phyloP scores from a whole-genome alignment of 2,329 filamentous ascomycete genomes.

The Diaporthe helianthi region DNA sequence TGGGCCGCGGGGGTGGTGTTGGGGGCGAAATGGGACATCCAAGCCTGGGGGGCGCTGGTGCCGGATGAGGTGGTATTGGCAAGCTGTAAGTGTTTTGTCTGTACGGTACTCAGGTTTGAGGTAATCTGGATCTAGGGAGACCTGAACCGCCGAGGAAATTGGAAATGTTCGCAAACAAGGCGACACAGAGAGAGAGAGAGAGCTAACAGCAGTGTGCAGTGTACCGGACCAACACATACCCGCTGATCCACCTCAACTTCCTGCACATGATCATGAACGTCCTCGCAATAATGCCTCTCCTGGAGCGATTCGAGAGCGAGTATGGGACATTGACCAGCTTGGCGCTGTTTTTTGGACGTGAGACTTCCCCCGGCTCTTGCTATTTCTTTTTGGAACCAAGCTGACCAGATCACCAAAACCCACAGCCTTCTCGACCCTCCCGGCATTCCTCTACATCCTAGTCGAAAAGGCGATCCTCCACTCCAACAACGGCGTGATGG shows the following conservation, averaged over 20 bases:
- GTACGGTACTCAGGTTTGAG: neutral
- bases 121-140: neutral
- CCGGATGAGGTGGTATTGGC: constrained; percentile 76
- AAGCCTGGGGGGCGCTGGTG: constrained; percentile 79
- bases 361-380: constrained; percentile 48
- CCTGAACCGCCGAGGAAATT: neutral
- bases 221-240: constrained; percentile 92
- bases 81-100: constrained; percentile 72
- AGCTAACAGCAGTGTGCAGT: constrained; percentile 59
- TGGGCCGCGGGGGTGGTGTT: constrained; percentile 61
- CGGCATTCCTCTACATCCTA: constrained; percentile 80
- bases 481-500: constrained; percentile 77
- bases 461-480: constrained; percentile 77
- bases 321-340: constrained; percentile 90
- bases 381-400: neutral
- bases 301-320: constrained; percentile 93
- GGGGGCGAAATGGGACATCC: constrained; percentile 72
- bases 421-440: constrained; percentile 80
- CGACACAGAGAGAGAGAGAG: too few species aligned
- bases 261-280: constrained; percentile 83
- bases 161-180: constrained; percentile 11
- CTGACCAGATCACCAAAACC: constrained; percentile 20
- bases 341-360: constrained; percentile 89
- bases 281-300: constrained; percentile 80
- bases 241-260: constrained; percentile 82